Base-by-base conservation (phyloP, 202 grass and related monocot genomes). In the Musa balbisiana region DNA sequence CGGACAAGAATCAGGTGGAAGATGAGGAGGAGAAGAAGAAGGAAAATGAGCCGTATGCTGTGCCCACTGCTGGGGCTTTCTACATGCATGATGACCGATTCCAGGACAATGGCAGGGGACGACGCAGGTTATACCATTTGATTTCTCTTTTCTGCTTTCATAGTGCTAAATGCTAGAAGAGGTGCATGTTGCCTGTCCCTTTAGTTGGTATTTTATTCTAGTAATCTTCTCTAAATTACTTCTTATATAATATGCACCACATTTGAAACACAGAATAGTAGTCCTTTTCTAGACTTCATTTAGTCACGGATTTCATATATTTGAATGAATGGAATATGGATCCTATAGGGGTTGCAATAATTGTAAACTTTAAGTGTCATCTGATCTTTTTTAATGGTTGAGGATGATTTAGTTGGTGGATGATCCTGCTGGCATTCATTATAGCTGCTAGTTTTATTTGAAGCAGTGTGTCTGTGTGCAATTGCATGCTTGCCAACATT, bases 51-150 rank as follows among this genome's bases (percentile, higher is more conserved):
- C 59, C 75, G n/a, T 77, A 53, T 52, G 60, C 75, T 27, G 75
- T 77, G 60, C 75, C 75, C 3, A 77, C 75, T 53, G 49, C 60
- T 16, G 75, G 75, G 13, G 60, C 75, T 17, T 77, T 77, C 75
- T 77, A 77, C 62, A 77, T 77, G 75, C 75, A 77, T 26, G 75
- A 77, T 11, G 75, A 77, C 16, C 75, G 75, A 1, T 77, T 77
- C 59, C 75, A 77, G 62, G 75, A 77, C 20, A 77, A 52, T 65
- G 75, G 33, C 19, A 64, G 75, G 75, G 75, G 75, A 3, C 75
- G 75, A 20, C 75, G 62, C 75, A 77, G 75, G 75, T 77, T 14
- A 60, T 60, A 60, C n/a, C 13, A 60, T 60, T 60, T 60, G 0
- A 60, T 14, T 51, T n/a, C 49, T 70, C 20, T 70, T 70, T 11